These are phyloP conservation scores for Umbelopsis sp. DNA, from an alignment of 371 early-diverging fungal genomes.

Conservation along the genomic window DNA sequence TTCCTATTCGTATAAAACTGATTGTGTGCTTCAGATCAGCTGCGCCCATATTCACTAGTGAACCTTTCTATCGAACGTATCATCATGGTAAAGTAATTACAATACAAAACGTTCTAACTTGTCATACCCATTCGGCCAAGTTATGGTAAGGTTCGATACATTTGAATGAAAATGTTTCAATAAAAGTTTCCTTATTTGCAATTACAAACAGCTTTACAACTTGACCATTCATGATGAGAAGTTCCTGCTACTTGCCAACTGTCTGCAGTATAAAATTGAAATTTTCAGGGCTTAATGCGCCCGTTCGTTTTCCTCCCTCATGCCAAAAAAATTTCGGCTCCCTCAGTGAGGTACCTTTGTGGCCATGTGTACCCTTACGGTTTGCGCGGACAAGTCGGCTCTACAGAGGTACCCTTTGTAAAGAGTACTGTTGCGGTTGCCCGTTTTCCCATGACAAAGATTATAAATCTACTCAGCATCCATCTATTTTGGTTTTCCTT, in stretches of 20 bases:
- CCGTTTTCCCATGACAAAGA: not conserved
- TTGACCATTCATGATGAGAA: not conserved
- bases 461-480: not conserved
- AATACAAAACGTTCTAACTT: no score
- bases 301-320: not conserved
- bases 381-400: constrained; percentile 15
- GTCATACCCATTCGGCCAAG: no score
- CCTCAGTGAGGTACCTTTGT: not conserved
- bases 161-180: not conserved
- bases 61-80: no score
- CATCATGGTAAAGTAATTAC: no score
- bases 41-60: no score
- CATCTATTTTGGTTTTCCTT: not conserved
- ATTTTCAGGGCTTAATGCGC: not conserved
- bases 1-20: no score
- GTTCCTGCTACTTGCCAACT: not conserved
- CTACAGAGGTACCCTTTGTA: constrained; percentile 6
- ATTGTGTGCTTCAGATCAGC: no score
- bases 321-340: not conserved
- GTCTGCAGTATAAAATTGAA: not conserved
- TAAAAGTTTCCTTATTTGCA: constrained; percentile 15
- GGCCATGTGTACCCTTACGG: constrained; percentile 15
- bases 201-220: constrained; percentile 1
- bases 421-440: constrained; percentile 6
- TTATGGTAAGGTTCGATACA: no score